phyloP scores from a whole-genome alignment of 345 rosid genomes.

The Gossypium anomalum region DNA sequence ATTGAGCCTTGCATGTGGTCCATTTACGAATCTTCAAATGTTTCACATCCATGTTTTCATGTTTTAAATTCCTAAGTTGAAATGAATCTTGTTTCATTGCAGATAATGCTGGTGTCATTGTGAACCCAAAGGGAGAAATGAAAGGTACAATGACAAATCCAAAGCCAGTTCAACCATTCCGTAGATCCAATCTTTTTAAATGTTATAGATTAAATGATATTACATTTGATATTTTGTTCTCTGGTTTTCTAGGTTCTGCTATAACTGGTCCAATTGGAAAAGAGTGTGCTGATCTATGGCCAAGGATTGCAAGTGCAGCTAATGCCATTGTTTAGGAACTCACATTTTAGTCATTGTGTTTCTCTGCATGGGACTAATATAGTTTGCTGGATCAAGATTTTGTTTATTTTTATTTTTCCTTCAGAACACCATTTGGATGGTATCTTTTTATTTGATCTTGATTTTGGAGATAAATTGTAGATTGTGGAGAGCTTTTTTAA shows the following conservation, averaged over 20 bases:
- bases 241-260: conserved; percentile 50
- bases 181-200: not conserved
- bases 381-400: not conserved
- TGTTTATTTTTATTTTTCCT: not conserved
- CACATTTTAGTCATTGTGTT: not conserved
- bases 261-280: conserved; percentile 90
- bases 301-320: conserved; percentile 94
- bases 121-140: conserved; percentile 94
- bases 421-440: not conserved
- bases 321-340: conserved; percentile 50
- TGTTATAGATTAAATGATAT: not conserved
- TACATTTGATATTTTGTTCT: not conserved
- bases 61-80: not conserved
- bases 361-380: not conserved
- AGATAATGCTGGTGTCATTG: conserved; percentile 97
- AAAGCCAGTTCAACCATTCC: not conserved
- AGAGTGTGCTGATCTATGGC: conserved; percentile 96
- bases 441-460: not conserved
- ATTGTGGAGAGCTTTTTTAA: not conserved
- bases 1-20: conserved; percentile 43
- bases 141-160: conserved; percentile 43
- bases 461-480: not conserved
- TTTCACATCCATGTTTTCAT: not conserved
- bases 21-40: conserved; percentile 41
- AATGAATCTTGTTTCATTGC: conserved; percentile 15